A percentile compares a stretch with the other conserved stretches of the same genome.
phyloP scores from a whole-genome alignment of 1,139 yeast species.

The Zygoascus hellenicus region DNA sequence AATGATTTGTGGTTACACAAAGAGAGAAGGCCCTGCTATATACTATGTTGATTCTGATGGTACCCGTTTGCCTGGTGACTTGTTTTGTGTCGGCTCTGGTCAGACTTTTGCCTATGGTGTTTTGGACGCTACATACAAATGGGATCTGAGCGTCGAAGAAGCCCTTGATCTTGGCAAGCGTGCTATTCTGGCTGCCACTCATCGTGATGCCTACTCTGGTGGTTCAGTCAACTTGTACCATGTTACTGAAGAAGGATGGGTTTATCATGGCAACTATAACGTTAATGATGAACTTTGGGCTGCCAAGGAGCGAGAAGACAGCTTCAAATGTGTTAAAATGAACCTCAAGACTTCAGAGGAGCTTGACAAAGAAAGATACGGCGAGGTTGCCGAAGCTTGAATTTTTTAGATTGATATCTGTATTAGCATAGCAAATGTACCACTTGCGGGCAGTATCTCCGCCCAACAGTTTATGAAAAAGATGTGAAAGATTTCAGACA shows the following conservation, averaged over 20 bases:
- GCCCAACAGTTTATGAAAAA: too few species aligned
- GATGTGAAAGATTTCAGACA: too few species aligned
- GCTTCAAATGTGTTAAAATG: constrained; percentile 77
- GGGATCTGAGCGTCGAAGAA: constrained; percentile 89
- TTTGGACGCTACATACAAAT: constrained; percentile 79
- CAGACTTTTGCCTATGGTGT: constrained; percentile 99
- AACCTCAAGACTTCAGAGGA: too few species aligned
- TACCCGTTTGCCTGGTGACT: constrained; percentile 86
- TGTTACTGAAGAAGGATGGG: constrained; percentile 92
- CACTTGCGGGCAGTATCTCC: too few species aligned
- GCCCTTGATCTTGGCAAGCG: constrained; percentile 93
- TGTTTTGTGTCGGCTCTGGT: constrained; percentile 98
- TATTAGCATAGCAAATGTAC: too few species aligned
- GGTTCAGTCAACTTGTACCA: constrained; percentile 92
- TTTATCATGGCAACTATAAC: constrained; percentile 89
- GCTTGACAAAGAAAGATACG: too few species aligned
- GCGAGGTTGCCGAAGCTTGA: too few species aligned
- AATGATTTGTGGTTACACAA: constrained; percentile 96
- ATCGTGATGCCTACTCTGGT: constrained; percentile 98
- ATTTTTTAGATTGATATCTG: too few species aligned
- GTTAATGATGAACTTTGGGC: constrained; percentile 93
- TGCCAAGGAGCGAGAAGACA: constrained; percentile 77
- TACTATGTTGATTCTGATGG: constrained; percentile 98
- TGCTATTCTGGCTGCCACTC: constrained; percentile 94
- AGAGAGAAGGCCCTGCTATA: constrained; percentile 91